Conservation (phyloP, 2,329 filamentous ascomycete species). For the Fusarium tricinctum region DNA sequence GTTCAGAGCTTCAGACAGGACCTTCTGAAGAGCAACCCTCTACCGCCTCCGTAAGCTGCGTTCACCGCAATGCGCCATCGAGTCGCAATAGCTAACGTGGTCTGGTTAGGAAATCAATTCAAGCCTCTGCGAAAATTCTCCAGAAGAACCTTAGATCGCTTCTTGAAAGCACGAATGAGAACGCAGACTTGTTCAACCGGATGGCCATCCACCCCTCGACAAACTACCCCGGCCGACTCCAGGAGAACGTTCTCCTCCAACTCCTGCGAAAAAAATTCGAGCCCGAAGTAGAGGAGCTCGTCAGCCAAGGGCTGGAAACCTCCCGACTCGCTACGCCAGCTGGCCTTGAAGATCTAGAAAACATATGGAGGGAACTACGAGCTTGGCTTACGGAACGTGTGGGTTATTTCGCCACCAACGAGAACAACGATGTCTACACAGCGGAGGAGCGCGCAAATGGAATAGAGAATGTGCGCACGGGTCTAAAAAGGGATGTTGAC, state of each 20-base stretch:
- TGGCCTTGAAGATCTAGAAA: conserved; percentile 60
- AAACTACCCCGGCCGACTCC: conserved; percentile 78
- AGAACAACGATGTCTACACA: conserved; percentile 75
- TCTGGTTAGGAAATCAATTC: conserved; percentile 72
- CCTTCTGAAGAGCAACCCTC: conserved; percentile 72
- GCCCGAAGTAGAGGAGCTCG: conserved; percentile 80
- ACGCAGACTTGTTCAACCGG: conserved; percentile 76
- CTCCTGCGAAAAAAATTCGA: conserved; percentile 88
- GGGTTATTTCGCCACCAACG: conserved; percentile 58
- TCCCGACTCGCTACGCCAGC: conserved; percentile 61
- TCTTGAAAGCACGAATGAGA: conserved; percentile 73
- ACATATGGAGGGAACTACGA: conserved; percentile 68
- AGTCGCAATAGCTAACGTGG: conserved; percentile 20
- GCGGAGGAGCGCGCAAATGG: conserved; percentile 76
- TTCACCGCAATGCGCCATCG: background rate
- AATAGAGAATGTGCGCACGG: conserved; percentile 78
- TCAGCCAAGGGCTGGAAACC: conserved; percentile 72
- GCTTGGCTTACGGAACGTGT: conserved; percentile 60
- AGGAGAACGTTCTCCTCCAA: conserved; percentile 75
- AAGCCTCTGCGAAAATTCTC: conserved; percentile 79
- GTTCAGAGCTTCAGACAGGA: conserved; percentile 74
- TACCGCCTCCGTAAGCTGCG: conserved; percentile 72
- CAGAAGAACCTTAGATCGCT: conserved; percentile 78
- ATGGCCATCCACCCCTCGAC: conserved; percentile 82
- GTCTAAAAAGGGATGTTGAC: conserved; percentile 70